Base-by-base conservation (phyloP, 805 yeast genomes). In the Hagleromyces aurorensis region DNA sequence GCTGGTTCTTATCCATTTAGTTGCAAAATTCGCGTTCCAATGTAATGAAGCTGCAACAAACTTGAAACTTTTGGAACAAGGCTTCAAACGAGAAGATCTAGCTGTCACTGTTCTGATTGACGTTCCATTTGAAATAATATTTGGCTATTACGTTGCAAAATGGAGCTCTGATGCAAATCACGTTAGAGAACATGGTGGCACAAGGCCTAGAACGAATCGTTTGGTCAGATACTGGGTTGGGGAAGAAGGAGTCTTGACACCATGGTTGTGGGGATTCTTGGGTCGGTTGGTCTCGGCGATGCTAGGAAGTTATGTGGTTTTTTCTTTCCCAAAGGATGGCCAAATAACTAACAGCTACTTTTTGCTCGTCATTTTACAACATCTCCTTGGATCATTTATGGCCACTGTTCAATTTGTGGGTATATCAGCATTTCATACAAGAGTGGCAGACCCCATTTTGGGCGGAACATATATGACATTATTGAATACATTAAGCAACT, bases 391-490 rank as follows among this genome's bases (percentile, higher is more conserved):
- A 11, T 81, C 94, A 7, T 87, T 91, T 57, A 83, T 89, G 94
- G 70, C 86, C 5, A 91, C 98, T 0, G 78, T 91, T 33, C 97
- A 89, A 57, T 89, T 91, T 61, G 97, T 91, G 12, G 81, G 94
- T 1, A 75, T 91, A 23, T 80, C 86, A 50, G 94, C 97, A 0
- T 91, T 91, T 66, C 96, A 89, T 59, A 89, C 96, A 3, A 76
- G 78, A 44, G 82, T 91, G 32, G 95, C 98, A 2, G 98, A 91
- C 52, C 97, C 98, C 0, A 59, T 76, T 12, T 83, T 91, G 46
- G 98, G 98, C 11, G 98, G 98, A 2, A 91, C 98, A 0, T 91
- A 91, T 55, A 89, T 91, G 97, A 91, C 98, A 0, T 78, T 94
- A 1, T 64, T 91, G 35, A 91, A 91, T 57, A 91, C 98, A 0